Conservation (phyloP, 176 grass and related monocot genomes). For the Secale cereale region DNA sequence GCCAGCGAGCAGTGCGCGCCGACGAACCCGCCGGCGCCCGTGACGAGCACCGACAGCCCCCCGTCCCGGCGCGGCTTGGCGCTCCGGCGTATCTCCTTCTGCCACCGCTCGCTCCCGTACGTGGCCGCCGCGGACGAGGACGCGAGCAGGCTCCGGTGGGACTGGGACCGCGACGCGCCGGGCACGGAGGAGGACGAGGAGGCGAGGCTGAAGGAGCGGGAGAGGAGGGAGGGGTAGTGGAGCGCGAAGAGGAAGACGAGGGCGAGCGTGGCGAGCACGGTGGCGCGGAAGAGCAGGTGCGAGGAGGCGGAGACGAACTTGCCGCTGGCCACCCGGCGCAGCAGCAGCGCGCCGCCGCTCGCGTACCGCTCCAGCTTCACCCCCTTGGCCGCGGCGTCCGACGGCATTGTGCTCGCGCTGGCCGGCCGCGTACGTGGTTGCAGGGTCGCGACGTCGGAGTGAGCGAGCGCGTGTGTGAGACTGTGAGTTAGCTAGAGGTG, state of each 20-base stretch:
- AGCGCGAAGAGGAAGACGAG: constrained; percentile 71
- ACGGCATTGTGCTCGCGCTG: constrained; percentile 17
- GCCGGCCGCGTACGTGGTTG: neutral
- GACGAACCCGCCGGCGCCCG: constrained; percentile 80
- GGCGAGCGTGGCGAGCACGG: constrained; percentile 61
- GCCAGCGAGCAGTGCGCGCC: constrained; percentile 84
- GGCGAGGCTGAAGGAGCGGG: constrained; percentile 47
- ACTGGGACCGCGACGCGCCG: constrained; percentile 1
- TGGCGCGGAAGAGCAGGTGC: constrained; percentile 64
- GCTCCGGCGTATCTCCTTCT: constrained; percentile 47
- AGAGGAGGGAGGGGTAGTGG: constrained; percentile 87
- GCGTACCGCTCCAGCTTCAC: constrained; percentile 65
- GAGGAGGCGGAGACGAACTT: constrained; percentile 63
- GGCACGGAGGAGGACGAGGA: neutral
- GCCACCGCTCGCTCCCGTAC: constrained; percentile 50
- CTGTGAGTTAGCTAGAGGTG: neutral
- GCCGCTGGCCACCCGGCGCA: constrained; percentile 49
- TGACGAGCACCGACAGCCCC: constrained; percentile 66
- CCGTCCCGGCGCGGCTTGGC: constrained; percentile 44
- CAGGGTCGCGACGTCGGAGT: neutral
- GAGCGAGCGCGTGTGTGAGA: neutral
- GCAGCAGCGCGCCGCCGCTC: constrained; percentile 46
- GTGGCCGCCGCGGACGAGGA: constrained; percentile 21
- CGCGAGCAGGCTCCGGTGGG: constrained; percentile 64
- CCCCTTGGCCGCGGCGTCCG: constrained; percentile 50